Evolutionary conservation across 345 rosid species (phyloP), one percentile per base, ranked within the genome.

Genomic region (Syzygium oleosum): DNA sequence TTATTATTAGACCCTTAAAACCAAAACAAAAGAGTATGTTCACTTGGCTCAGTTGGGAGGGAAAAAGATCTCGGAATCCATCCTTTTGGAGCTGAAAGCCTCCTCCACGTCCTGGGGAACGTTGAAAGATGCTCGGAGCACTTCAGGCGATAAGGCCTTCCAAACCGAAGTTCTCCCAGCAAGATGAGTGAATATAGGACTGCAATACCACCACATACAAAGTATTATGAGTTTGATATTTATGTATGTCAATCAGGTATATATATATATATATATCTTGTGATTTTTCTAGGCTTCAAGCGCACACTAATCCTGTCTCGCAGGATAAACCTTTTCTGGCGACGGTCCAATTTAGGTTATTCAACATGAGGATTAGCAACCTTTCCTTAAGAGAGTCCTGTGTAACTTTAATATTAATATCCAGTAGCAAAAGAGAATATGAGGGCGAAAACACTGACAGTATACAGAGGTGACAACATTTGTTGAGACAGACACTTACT

Each of bases 161-260:
- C 97, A 95, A 41, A 90, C 93, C 1, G 94, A 93, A 25, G 96
- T 97, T 88, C 91, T 95, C 79, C 99, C 99, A 6, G 98, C 99
- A 92, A 97, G 87, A 87, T 97, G 97, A 27, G 98, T 96, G 95
- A 97, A 97, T 15, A 96, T 90, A 0, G 99, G 99, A 85, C 99
- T 96, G 94, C 91, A 25, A 54, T 23, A 68, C 53, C 10, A 13
- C 41, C 31, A 16, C 41, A 23, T 14, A 34, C 38, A 25, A 19
- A 27, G 15, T 52, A 27, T 4, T 46, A 23, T 84, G 85, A 51
- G 34, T 84, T 58, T 46, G 51, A 80, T 22, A 49, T 4, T 49
- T 43, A 43, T 5, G 54, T 9, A 55, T 55, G 34, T n/a, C 73
- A 27, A 1, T n/a, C 1, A 27, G 73, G 16, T 13, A n/a, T 27